These are phyloP conservation scores for Mycena haematopus DNA, from an alignment of 768 basidiomycete species.

Conservation along the genomic window DNA sequence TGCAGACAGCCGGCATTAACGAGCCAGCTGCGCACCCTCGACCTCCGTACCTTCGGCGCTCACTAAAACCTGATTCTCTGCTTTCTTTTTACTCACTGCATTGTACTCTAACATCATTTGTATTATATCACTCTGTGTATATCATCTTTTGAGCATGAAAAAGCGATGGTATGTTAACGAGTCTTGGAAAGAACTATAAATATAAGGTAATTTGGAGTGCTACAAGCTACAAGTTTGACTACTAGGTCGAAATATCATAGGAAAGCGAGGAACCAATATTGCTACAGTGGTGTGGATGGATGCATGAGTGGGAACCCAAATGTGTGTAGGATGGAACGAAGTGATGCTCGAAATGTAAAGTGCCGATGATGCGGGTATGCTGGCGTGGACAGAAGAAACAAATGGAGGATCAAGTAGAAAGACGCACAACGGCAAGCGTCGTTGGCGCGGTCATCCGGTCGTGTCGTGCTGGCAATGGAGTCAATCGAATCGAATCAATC, in stretches of 20 bases:
- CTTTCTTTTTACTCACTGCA: not conserved
- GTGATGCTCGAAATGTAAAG: constrained; percentile 19
- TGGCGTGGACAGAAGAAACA: constrained; percentile 21
- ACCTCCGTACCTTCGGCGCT: constrained; percentile 4
- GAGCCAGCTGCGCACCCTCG: constrained; percentile 19
- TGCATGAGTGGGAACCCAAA: not conserved
- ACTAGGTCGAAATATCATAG: constrained; percentile 19
- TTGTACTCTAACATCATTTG: constrained; percentile 1
- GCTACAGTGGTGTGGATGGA: constrained; percentile 30
- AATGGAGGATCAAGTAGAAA: constrained; percentile 16
- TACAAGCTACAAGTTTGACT: constrained; percentile 16
- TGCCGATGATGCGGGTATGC: constrained; percentile 25
- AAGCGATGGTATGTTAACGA: no score
- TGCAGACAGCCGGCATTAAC: constrained; percentile 24
- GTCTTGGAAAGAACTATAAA: constrained; percentile 3
- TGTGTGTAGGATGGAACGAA: constrained; percentile 18
- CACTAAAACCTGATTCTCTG: not conserved
- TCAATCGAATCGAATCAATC: constrained; percentile 45
- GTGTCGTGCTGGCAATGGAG: not conserved
- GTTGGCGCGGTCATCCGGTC: not conserved
- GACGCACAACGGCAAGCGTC: constrained; percentile 18
- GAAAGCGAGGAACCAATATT: constrained; percentile 9
- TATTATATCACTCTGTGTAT: constrained; percentile 8
- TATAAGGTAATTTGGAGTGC: constrained; percentile 10
- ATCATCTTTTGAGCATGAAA: no score